phyloP scores from a whole-genome alignment of 2,329 filamentous ascomycete species.

The Chlorencoelia australis region DNA sequence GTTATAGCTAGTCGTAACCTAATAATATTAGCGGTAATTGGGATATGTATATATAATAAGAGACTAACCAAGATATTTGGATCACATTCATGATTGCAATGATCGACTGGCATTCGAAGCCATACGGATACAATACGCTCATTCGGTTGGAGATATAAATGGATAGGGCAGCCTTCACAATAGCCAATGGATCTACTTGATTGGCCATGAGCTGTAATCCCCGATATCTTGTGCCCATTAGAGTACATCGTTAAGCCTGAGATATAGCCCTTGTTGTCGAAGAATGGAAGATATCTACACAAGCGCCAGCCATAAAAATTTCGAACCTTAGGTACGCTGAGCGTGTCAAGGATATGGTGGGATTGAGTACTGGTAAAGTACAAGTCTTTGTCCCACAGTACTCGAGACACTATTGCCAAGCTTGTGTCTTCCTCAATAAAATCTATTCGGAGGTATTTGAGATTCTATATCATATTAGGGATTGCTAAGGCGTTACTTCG shows the following conservation, averaged over 20 bases:
- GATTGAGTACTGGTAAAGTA: background rate
- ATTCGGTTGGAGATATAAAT: background rate
- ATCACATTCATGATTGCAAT: background rate
- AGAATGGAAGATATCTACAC: slow-evolving; percentile 1
- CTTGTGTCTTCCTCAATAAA: background rate
- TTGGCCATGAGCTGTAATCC: background rate
- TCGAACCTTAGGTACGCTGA: background rate
- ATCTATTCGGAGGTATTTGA: slow-evolving; percentile 1
- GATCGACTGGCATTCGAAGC: slow-evolving; percentile 1
- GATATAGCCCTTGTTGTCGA: background rate
- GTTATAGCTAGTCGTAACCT: slow-evolving; percentile 1
- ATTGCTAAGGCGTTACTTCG: background rate
- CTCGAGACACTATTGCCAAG: background rate
- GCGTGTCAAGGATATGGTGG: slow-evolving; percentile 1
- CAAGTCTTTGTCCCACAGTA: slow-evolving; percentile 2
- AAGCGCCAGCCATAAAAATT: background rate
- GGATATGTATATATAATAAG: background rate
- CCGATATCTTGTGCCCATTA: background rate
- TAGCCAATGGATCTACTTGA: background rate
- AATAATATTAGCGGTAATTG: background rate
- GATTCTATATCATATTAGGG: slow-evolving; percentile 1
- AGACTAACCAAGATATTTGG: slow-evolving; percentile 1
- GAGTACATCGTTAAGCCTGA: slow-evolving; percentile 1
- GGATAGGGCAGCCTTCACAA: slow-evolving; percentile 1
- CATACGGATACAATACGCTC: slow-evolving; percentile 2